Conservation (phyloP, 73 alveolate genomes). For the Paramecium octaurelia region DNA sequence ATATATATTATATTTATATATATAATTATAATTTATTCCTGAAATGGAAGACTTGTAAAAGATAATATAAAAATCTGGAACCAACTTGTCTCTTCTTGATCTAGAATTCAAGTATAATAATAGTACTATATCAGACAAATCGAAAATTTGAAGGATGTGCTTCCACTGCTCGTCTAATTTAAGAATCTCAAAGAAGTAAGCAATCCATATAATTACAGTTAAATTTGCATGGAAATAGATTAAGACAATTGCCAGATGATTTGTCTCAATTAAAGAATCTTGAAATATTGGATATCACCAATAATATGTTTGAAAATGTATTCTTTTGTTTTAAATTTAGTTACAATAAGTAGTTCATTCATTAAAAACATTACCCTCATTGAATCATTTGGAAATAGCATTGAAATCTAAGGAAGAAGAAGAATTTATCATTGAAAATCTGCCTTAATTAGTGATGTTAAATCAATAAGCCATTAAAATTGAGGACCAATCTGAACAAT, state of each 20-base stretch:
- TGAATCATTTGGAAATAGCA: slow-evolving; percentile 68
- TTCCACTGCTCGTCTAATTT: slow-evolving; percentile 70
- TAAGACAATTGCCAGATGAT: slow-evolving; percentile 71
- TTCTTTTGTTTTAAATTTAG: neutral
- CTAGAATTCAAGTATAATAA: slow-evolving; percentile 1
- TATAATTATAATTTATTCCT: neutral
- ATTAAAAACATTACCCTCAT: slow-evolving; percentile 68
- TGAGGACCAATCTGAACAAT: slow-evolving; percentile 62
- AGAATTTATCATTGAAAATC: slow-evolving; percentile 66
- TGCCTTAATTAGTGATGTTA: slow-evolving; percentile 67
- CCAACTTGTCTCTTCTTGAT: neutral
- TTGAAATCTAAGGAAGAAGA: slow-evolving; percentile 74
- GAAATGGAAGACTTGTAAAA: neutral
- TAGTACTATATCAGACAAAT: slow-evolving; percentile 36
- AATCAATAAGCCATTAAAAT: slow-evolving; percentile 73
- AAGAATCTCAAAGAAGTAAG: slow-evolving; percentile 67
- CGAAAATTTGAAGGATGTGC: slow-evolving; percentile 63
- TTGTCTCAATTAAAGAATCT: slow-evolving; percentile 56
- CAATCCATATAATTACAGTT: neutral
- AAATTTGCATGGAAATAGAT: slow-evolving; percentile 70
- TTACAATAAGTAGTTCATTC: slow-evolving; percentile 63
- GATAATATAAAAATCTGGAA: neutral
- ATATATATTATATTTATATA: neutral
- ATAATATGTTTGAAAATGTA: slow-evolving; percentile 69
- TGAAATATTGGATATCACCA: slow-evolving; percentile 72